Evolutionary conservation across 345 rosid species (phyloP), one percentile per base, ranked within the genome.

Genomic region (Kernera saxatilis): DNA sequence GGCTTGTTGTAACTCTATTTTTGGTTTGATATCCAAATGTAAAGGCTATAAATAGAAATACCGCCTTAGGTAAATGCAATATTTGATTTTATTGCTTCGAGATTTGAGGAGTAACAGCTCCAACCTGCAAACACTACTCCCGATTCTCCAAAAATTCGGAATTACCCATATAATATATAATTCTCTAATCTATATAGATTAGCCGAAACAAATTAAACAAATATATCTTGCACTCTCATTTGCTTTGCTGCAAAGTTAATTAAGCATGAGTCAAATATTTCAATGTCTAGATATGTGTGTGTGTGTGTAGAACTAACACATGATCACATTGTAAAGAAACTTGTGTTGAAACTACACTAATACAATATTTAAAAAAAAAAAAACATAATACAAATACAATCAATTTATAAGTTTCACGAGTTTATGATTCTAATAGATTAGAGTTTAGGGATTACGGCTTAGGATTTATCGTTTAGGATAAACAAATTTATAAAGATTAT

Each of bases 31-130:
- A 61, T 71, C 27, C 21, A 71, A 60, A 61, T 50, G 23, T 27
- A 9, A 50, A 61, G 69, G 53, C 75, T 72, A 72, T 64, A 43
- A 32, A 72, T 72, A 64, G 70, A 9, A 63, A 41, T 63, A 72
- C 48, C 32, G 0, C 32, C 46, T 18, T 32, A 25, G 64, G 40
- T 53, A 44, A 64, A 15, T 53, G 19, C 14, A 53, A 56, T n/a
- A 36, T 12, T 27, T 43, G 36, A 53, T 36, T 19, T 17, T 19
- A 50, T 21, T 65, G 44, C 72, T 36, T 65, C 71, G 72, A 66
- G 33, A 66, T 73, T 73, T 54, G 66, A 55, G 56, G 56, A 64
- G 58, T 23, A 64, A 64, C 58, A 64, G 40, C 65, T 55, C 58
- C 67, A 49, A 59, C 50, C 58, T 70, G 67, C 39, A 58, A 56